Evolutionary conservation across 2,329 filamentous ascomycete genomes (phyloP), one percentile per base, ranked within the genome.

Genomic region (Cucurbitaria berberidis): DNA sequence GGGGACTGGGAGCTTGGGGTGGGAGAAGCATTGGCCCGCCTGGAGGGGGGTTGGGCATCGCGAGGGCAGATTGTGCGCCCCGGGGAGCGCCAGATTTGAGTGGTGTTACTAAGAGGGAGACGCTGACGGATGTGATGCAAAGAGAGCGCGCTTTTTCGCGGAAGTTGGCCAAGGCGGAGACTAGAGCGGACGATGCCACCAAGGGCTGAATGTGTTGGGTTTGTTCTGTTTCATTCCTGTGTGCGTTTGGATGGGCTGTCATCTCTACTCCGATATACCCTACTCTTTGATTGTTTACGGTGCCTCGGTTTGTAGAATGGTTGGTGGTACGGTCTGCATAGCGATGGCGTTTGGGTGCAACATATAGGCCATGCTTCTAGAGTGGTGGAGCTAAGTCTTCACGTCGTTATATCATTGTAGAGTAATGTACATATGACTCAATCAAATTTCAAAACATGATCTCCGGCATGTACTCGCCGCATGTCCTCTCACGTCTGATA

Each of bases 1-100:
- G 64, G 70, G 67, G 68, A 1, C 50, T 73, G 21, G 68, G 63
- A 5, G 66, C 59, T 1, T 72, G 66, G 68, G 64, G 68, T 10
- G 67, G 68, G 43, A 62, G 67, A 46, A 63, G 64, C 54, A 52
- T 19, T 18, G 40, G 40, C 13, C 35, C 35, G 51, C 29, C 26
- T 32, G 41, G 41, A 5, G 55, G 60, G 56, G 56, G 60, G 48
- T 50, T n/a, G 22, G 58, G 59, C 65, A 64, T 60, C 45, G 59
- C 45, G 55, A 46, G 51, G 48, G 54, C 49, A 11, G 64, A 48
- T 51, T 48, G 55, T 59, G 53, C 55, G 61, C 56, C 57, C 57
- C 58, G 57, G 54, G 62, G 59, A 21, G 40, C 53, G 50, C 52
- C 53, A 48, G 53, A 48, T 50, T 58, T 38, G 38, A 34, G 30